A percentile compares a stretch with the other conserved stretches of the same genome.
phyloP scores from a whole-genome alignment of 2,329 filamentous ascomycete species.

The Pyricularia grisea region DNA sequence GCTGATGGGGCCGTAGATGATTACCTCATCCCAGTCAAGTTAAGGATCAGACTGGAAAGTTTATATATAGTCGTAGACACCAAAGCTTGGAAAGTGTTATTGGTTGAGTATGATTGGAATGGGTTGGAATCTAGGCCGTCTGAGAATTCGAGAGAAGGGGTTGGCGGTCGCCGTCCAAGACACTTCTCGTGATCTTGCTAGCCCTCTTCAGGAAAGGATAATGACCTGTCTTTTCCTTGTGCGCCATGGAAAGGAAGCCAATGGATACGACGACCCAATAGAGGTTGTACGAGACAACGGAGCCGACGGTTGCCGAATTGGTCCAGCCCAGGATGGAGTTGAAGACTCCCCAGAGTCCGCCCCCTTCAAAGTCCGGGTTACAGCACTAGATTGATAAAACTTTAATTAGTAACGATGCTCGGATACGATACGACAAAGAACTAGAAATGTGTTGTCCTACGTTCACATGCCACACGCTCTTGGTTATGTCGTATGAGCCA shows the following conservation, averaged over 20 bases:
- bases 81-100: too few relatives aligned
- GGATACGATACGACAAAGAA: not conserved
- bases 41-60: not conserved
- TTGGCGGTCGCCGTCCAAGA: not conserved
- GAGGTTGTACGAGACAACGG: slow-evolving; percentile 76
- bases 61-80: not conserved
- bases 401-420: not conserved
- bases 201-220: slow-evolving; percentile 26
- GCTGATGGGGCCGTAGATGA: not conserved
- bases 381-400: slow-evolving; percentile 43
- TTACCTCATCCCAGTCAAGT: not conserved
- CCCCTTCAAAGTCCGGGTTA: slow-evolving; percentile 61
- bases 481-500: slow-evolving; percentile 67
- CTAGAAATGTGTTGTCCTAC: slow-evolving; percentile 27
- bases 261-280: slow-evolving; percentile 69
- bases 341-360: slow-evolving; percentile 73
- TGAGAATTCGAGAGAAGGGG: not conserved
- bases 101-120: not conserved
- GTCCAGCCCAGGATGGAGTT: slow-evolving; percentile 81
- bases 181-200: not conserved
- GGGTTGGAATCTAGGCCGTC: not conserved
- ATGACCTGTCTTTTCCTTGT: slow-evolving; percentile 49
- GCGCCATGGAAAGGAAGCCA: slow-evolving; percentile 40
- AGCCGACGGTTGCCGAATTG: slow-evolving; percentile 82
- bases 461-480: slow-evolving; percentile 77